phyloP scores from a whole-genome alignment of 1,139 yeast genomes.

The Hyphopichia pseudoburtonii region DNA sequence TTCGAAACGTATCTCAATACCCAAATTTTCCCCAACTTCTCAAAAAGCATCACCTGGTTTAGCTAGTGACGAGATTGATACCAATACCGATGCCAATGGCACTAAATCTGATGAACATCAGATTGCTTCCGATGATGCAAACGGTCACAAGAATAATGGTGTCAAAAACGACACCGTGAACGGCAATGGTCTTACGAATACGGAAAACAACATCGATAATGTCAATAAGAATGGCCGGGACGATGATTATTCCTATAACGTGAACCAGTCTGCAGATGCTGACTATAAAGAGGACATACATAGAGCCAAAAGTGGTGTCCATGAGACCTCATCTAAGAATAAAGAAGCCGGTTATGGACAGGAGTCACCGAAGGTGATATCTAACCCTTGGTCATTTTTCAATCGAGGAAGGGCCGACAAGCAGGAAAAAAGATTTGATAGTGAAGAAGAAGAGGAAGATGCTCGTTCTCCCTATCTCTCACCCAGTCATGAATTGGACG shows the following conservation, averaged over 20 bases:
- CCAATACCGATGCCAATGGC: background rate
- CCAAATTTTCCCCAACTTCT: background rate
- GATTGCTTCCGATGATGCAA: background rate
- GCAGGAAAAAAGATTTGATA: constrained; percentile 24
- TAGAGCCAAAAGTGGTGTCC: background rate
- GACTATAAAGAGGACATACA: constrained; percentile 2
- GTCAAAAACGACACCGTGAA: too few relatives aligned
- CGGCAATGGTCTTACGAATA: too few relatives aligned
- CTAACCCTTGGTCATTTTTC: constrained; percentile 30
- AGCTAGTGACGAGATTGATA: background rate
- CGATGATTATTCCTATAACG: background rate
- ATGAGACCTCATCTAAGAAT: background rate
- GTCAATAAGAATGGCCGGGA: background rate
- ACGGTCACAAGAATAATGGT: background rate
- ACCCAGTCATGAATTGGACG: constrained; percentile 5
- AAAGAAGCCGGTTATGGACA: constrained; percentile 7
- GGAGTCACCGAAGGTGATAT: constrained; percentile 23
- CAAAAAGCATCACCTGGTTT: background rate
- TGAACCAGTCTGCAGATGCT: background rate
- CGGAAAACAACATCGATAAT: background rate
- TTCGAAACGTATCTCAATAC: constrained; percentile 4
- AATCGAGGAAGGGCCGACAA: constrained; percentile 19
- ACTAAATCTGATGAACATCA: background rate
- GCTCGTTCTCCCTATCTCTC: background rate
- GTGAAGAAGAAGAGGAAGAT: constrained; percentile 25